phyloP scores from a whole-genome alignment of 202 grass and related monocot species.

The Tripidium arundinaceum region DNA sequence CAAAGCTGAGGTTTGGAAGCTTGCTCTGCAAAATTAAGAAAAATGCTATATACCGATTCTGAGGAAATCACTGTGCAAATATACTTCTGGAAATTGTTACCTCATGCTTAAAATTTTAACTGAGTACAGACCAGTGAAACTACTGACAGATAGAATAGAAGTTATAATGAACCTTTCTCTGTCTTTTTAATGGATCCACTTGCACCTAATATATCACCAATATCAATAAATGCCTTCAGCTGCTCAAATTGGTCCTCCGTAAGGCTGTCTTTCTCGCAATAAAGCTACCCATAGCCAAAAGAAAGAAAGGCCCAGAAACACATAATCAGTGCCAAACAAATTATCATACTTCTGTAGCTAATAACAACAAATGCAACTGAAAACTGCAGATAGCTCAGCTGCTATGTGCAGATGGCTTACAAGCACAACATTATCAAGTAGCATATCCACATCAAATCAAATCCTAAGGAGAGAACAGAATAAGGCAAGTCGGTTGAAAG shows the following conservation, averaged over 20 bases:
- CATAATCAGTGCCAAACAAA: background rate
- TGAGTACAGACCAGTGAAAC: background rate
- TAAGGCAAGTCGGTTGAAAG: slow-evolving; percentile 4
- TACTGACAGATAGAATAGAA: background rate
- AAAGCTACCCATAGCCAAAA: slow-evolving; percentile 65
- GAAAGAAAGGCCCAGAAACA: slow-evolving; percentile 23
- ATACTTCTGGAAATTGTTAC: slow-evolving; percentile 1
- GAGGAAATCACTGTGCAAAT: background rate
- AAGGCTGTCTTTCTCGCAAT: slow-evolving; percentile 91
- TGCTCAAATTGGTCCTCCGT: slow-evolving; percentile 81
- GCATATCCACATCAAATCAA: background rate
- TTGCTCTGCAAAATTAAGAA: background rate
- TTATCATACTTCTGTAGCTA: slow-evolving; percentile 4
- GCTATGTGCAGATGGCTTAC: slow-evolving; percentile 1
- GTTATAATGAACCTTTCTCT: slow-evolving; percentile 69
- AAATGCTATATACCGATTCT: background rate
- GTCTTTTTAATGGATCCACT: slow-evolving; percentile 96
- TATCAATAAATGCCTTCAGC: slow-evolving; percentile 83
- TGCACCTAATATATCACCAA: slow-evolving; percentile 94
- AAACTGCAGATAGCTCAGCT: slow-evolving; percentile 2
- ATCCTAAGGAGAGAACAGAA: background rate
- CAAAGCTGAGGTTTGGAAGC: slow-evolving; percentile 3
- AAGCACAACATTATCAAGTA: slow-evolving; percentile 10
- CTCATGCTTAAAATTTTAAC: background rate
- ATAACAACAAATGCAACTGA: slow-evolving; percentile 10